Percentiles rank a stretch among this genome's conserved stretches.
Evolutionary conservation across 805 yeast species (phyloP).

Genomic region (Schizosaccharomyces osmophilus): DNA sequence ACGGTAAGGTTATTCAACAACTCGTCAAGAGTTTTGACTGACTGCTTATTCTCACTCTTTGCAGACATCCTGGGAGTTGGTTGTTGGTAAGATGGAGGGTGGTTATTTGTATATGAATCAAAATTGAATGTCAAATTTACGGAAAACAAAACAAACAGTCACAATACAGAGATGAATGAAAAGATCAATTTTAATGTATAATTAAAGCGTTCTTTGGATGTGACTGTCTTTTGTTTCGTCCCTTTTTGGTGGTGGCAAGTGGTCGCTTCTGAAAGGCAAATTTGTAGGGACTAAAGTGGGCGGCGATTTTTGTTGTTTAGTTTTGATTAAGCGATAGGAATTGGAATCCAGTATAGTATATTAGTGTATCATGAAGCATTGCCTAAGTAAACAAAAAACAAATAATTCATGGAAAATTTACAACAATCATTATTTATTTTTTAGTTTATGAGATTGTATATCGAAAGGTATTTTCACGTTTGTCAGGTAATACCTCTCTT

Average conservation of each 20-base stretch:
- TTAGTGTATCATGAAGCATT: too few species aligned
- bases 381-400: too few species aligned
- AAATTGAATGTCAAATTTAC: neutral
- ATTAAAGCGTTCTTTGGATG: neutral
- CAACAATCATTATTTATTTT: too few species aligned
- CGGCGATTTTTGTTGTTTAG: neutral
- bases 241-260: neutral
- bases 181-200: neutral
- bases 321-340: too few species aligned
- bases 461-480: too few species aligned
- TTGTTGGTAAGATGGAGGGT: neutral
- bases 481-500: too few species aligned
- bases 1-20: slow-evolving; percentile 78
- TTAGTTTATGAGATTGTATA: too few species aligned
- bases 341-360: too few species aligned
- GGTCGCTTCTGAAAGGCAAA: neutral
- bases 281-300: neutral
- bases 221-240: neutral
- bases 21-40: slow-evolving; percentile 59
- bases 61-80: slow-evolving; percentile 8
- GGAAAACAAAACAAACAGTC: neutral
- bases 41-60: slow-evolving; percentile 13
- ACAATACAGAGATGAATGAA: neutral
- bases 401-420: too few species aligned
- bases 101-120: neutral